Evolutionary conservation across 176 grass and related monocot genomes (phyloP).

Genomic region (Eremochloa ophiuroides): DNA sequence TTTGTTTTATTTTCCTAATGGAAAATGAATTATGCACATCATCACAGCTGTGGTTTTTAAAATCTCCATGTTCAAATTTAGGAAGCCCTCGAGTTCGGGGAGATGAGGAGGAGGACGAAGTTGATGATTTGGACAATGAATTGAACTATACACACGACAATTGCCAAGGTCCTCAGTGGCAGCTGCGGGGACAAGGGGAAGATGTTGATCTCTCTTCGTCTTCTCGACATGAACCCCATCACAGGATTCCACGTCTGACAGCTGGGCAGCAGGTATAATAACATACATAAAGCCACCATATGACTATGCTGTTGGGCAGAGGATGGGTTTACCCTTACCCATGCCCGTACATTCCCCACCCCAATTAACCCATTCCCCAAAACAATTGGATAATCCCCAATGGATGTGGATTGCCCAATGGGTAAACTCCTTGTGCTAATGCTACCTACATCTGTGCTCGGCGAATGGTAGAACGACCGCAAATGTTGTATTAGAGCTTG

Average conservation of each 20-base stretch:
- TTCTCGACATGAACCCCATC: slow-evolving; percentile 58
- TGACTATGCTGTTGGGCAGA: no score
- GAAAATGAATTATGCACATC: not conserved
- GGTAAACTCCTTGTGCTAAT: no score
- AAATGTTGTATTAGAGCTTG: no score
- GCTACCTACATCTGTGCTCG: no score
- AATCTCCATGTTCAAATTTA: slow-evolving; percentile 19
- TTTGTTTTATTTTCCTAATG: not conserved
- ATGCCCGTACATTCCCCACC: no score
- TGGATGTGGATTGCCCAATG: no score
- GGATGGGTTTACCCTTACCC: no score
- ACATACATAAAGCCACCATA: not conserved
- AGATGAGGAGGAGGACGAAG: slow-evolving; percentile 75
- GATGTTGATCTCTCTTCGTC: slow-evolving; percentile 73
- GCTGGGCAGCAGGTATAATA: slow-evolving; percentile 57
- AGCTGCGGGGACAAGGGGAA: slow-evolving; percentile 53
- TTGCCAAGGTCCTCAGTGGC: slow-evolving; percentile 39
- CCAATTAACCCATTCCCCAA: no score
- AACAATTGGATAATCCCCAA: no score
- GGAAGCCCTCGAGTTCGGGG: slow-evolving; percentile 76
- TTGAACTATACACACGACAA: slow-evolving; percentile 59
- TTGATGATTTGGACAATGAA: slow-evolving; percentile 85
- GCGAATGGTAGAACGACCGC: no score
- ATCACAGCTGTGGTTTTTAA: not conserved
- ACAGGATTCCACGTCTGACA: slow-evolving; percentile 65